Base-by-base conservation (phyloP, 164 flowering plant species). In the Magnolia sinica region DNA sequence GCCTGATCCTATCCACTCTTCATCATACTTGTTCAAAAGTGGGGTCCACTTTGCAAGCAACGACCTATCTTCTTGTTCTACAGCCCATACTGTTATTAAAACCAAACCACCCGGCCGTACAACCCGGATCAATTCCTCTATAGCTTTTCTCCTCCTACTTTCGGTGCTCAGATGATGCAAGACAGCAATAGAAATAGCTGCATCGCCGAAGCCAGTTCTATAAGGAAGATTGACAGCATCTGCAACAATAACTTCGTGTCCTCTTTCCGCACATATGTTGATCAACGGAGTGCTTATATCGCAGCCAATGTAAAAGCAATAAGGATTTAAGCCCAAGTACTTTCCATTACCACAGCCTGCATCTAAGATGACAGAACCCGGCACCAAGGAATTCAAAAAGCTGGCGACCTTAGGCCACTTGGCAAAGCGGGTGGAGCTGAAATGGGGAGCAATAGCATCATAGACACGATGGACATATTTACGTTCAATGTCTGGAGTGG, bases 271-370 rank as follows among this genome's bases (percentile, higher is more conserved):
- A 84, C 99, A 96, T 50, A 96, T 94, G 74, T 81, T 84, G 64
- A 94, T 82, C 68, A 96, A 86, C 9, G 97, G 88, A 22, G 88
- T 83, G 83, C 98, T 96, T 49, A 94, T 94, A 84, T 96, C 99
- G 82, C 97, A 94, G 29, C 99, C 99, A 67, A 94, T 78, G 76
- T 88, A 94, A 78, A 80, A 87, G 82, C 95, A 89, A 63, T 85
- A 77, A 0, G 93, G 91, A 82, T 89, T 89, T 23, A 90, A 81
- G 14, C 96, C 97, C 85, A 95, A 85, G 83, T 95, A 96, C 79
- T 96, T 94, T 79, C 98, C 98, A 84, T 96, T 96, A 71, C 98
- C 98, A 82, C 99, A 94, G 64, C 99, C 99, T 23, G 96, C 94
- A 84, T 95, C 99, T 78, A 93, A 74, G 13, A 93, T 83, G 31